Evolutionary conservation across 2,329 filamentous ascomycete genomes (phyloP), one percentile per base, ranked within the genome.

Genomic region (Harringtonia lauricola): DNA sequence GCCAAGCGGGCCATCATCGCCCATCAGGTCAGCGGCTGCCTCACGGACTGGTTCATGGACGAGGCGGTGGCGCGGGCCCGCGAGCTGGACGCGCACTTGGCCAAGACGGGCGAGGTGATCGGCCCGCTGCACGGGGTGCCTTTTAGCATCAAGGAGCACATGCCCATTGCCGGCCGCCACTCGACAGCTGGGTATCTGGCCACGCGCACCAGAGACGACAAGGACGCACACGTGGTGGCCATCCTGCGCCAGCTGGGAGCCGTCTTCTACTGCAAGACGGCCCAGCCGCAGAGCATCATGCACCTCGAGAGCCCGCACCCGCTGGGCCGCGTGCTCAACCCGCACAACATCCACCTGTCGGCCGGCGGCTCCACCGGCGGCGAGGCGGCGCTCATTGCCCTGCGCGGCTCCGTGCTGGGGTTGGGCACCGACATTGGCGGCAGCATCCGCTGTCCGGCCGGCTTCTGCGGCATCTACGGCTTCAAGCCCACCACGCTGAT

Each of bases 81-180:
- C 21, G 55, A 51, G 35, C 55, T 63, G 15, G 62, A 65, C 47
- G 42, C 47, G 8, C 57, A 59, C 39, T 52, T 59, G 9, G 45
- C 49, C 12, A 43, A 47, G 8, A 50, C 60, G 39, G 52, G 52
- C 41, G 55, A 52, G 22, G 50, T 57, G 2, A 28, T 62, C 14
- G 62, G 62, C 0, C 60, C 62, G 14, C 52, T 65, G 8, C 62
- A 64, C 46, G 62, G 62, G 26, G 55, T 79, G 2, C 74, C 74
- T 0, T 30, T 49, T 14, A 42, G 41, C 34, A 18, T 47, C 31
- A 49, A 49, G 33, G 52, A 70, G 14, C 68, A 65, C 40, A 68
- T 70, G 47, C 63, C 67, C 39, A 54, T 68, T 8, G 33, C 30
- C 2, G 36, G 60, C 3, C 60, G 64, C 2, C 63, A 28, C 41